phyloP scores from a whole-genome alignment of 768 basidiomycete genomes.

The Obba rivulosa region DNA sequence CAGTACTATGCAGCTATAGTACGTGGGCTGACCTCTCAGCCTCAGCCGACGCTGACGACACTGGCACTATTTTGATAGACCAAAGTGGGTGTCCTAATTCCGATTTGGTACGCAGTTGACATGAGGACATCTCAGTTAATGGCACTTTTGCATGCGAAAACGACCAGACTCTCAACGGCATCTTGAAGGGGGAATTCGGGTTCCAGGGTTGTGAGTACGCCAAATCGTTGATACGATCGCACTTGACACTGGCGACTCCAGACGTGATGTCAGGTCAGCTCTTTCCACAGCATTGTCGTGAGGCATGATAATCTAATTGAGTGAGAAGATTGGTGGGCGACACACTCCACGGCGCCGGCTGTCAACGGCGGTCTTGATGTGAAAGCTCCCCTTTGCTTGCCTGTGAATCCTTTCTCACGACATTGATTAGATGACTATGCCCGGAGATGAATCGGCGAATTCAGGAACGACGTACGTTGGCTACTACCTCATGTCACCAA shows the following conservation, averaged over 20 bases:
- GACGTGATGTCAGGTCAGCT: slow-evolving; percentile 24
- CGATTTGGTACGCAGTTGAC: not conserved
- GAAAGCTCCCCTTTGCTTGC: slow-evolving; percentile 12
- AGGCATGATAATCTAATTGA: slow-evolving; percentile 38
- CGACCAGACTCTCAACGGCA: slow-evolving; percentile 54
- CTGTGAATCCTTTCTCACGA: not conserved
- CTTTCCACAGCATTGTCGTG: not conserved
- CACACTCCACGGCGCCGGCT: slow-evolving; percentile 47
- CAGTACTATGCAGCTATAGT: slow-evolving; percentile 75
- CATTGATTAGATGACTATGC: slow-evolving; percentile 61
- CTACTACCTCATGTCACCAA: not conserved
- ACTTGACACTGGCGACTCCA: slow-evolving; percentile 1
- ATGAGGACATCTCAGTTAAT: slow-evolving; percentile 46
- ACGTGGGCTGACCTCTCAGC: slow-evolving; percentile 15
- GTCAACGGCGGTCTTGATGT: slow-evolving; percentile 62
- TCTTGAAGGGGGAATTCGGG: slow-evolving; percentile 35
- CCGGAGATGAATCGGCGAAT: slow-evolving; percentile 43
- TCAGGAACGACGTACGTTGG: slow-evolving; percentile 13
- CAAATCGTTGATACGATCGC: too few relatives aligned
- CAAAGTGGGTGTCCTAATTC: slow-evolving; percentile 4
- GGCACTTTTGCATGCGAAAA: slow-evolving; percentile 72
- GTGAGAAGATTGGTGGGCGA: slow-evolving; percentile 56
- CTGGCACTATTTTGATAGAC: not conserved
- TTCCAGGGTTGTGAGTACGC: slow-evolving; percentile 31
- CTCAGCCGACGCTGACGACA: not conserved